Base-by-base conservation (phyloP, 2,329 filamentous ascomycete species). In the Epichloe aotearoae region DNA sequence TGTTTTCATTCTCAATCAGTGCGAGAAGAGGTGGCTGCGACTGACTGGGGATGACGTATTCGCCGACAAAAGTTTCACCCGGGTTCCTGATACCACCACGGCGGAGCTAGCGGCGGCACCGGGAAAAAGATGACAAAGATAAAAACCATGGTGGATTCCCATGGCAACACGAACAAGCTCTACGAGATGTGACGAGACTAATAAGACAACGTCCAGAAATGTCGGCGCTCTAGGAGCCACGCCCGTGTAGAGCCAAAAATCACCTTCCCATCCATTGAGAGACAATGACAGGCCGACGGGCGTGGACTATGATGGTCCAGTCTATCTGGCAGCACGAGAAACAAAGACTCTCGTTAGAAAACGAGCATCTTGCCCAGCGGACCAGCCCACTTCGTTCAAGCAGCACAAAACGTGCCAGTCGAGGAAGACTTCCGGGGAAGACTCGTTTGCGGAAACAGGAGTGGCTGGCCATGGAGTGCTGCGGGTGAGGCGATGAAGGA, bases 261-360 rank as follows among this genome's bases (percentile, higher is more conserved):
- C 53, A 51, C 26, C 47, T 30, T 40, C 42, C 12, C 47, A 36
- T 40, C 42, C 12, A 33, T n/a, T 34, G 47, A 47, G 19, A 20
- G 30, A 44, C 47, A 50, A 40, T 20, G 39, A 19, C 42, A 17
- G 33, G 36, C 50, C 66, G 64, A 70, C 68, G 64, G 71, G 64
- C 72, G 64, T 61, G 73, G 73, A 75, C 73, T 75, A 75, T 75
- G 73, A 75, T 73, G 72, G 72, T 67, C 72, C 73, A 43, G 46
- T 63, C 57, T 49, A 59, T 75, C 67, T 75, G 58, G 73, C 72
- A 74, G 64, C 64, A 58, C 34, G 36, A 20, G 33, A 45, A 38
- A 51, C 52, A 51, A 54, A 54, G 50, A 59, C 45, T 50, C 7
- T 10, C 39, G 10, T 4, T 26, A 3, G 15, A 23, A 40, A 30